These are phyloP conservation scores for Ustilago sp. DNA, from an alignment of 1,284 basidiomycete genomes.

Conservation along the genomic window DNA sequence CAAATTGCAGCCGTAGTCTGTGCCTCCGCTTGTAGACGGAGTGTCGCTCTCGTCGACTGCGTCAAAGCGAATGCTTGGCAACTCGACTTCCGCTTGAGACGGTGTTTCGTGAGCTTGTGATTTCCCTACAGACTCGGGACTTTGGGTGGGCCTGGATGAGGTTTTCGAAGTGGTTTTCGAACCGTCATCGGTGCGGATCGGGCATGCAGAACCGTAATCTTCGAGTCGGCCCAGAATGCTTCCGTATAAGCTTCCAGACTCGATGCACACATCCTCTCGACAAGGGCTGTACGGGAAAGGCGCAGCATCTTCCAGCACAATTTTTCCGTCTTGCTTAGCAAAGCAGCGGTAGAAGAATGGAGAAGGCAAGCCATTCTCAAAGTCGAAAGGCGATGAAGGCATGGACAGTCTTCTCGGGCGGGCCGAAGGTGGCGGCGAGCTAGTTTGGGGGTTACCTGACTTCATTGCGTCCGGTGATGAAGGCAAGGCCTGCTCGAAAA, in stretches of 20 bases:
- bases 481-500: constrained; percentile 10
- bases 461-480: constrained; percentile 5
- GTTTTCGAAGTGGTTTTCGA: background rate
- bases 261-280: constrained; percentile 12
- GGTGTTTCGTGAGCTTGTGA: background rate
- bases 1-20: background rate
- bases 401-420: background rate
- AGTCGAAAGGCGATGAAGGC: constrained; percentile 1
- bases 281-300: constrained; percentile 46
- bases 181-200: background rate
- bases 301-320: constrained; percentile 19
- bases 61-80: constrained; percentile 12
- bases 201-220: background rate
- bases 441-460: background rate
- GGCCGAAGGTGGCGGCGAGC: background rate
- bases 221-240: constrained; percentile 2
- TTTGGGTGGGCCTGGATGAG: background rate
- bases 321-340: background rate
- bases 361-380: constrained; percentile 8
- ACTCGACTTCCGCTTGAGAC: background rate
- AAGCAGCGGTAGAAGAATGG: constrained; percentile 23
- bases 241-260: background rate
- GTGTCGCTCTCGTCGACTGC: background rate
- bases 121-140: no score
- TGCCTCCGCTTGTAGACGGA: background rate